phyloP scores from a whole-genome alignment of 345 rosid genomes.

The Nasturtium officinale region DNA sequence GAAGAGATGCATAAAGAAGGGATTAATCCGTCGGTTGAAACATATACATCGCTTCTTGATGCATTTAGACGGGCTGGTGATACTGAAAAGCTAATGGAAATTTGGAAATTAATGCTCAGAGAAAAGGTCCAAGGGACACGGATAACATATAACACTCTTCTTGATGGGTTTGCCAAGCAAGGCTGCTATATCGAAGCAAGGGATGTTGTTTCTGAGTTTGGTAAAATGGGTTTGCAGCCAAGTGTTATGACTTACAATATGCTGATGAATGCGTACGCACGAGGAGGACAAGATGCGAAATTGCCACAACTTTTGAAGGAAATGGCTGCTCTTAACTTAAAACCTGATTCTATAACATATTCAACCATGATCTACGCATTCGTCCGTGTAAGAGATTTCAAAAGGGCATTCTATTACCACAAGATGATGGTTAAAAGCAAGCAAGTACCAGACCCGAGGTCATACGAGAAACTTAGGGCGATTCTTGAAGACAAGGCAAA shows the following conservation, averaged over 20 bases:
- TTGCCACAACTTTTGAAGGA: constrained; percentile 86
- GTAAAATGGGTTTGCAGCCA: constrained; percentile 74
- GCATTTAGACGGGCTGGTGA: constrained; percentile 82
- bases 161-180: constrained; percentile 92
- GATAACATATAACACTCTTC: constrained; percentile 77
- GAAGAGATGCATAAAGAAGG: constrained; percentile 69
- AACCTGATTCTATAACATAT: constrained; percentile 83
- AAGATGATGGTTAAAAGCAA: constrained; percentile 84
- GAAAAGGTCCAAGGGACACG: constrained; percentile 66
- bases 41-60: constrained; percentile 83
- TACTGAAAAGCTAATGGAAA: constrained; percentile 54
- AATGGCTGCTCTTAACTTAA: constrained; percentile 64
- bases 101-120: constrained; percentile 78
- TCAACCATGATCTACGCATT: constrained; percentile 88
- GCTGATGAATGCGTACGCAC: constrained; percentile 91
- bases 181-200: constrained; percentile 83
- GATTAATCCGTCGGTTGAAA: constrained; percentile 74
- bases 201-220: constrained; percentile 74
- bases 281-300: constrained; percentile 77
- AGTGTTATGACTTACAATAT: constrained; percentile 88
- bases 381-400: constrained; percentile 83
- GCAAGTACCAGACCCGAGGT: constrained; percentile 73
- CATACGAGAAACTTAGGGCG: constrained; percentile 77
- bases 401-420: constrained; percentile 84
- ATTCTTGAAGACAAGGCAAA: constrained; percentile 78